A percentile compares a stretch with the other conserved stretches of the same genome.
phyloP scores from a whole-genome alignment of 495 filamentous ascomycete genomes.

The Aspergillus campestris region DNA sequence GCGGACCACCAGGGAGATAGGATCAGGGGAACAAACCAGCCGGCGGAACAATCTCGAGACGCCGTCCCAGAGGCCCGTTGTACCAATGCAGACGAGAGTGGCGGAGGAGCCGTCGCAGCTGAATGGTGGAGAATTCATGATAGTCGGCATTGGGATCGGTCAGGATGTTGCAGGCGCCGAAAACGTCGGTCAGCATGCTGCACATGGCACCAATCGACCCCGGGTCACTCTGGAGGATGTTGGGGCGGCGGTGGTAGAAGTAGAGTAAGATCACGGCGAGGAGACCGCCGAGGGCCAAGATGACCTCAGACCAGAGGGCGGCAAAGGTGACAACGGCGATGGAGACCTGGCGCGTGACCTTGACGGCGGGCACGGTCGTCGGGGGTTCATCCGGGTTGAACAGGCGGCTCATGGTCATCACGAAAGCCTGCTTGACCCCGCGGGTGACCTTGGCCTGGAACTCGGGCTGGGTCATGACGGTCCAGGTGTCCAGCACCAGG shows the following conservation, averaged over 20 bases:
- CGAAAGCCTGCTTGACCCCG: conserved; percentile 28
- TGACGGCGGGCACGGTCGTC: conserved; percentile 15
- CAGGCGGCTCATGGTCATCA: conserved; percentile 27
- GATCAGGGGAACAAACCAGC: conserved; percentile 15
- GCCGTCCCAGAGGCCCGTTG: conserved; percentile 19
- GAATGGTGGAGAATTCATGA: conserved; percentile 32
- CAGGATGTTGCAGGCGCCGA: conserved; percentile 25
- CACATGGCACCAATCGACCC: conserved; percentile 37
- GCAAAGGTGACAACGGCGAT: conserved; percentile 28
- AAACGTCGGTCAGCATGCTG: conserved; percentile 30
- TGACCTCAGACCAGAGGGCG: conserved; percentile 25
- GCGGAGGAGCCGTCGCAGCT: conserved; percentile 25
- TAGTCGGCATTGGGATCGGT: conserved; percentile 22
- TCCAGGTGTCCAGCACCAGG: conserved; percentile 25
- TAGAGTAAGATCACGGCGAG: conserved; percentile 22
- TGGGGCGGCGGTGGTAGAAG: conserved; percentile 22
- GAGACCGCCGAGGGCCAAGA: conserved; percentile 18
- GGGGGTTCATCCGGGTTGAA: conserved; percentile 26
- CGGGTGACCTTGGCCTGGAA: conserved; percentile 24
- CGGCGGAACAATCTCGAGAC: conserved; percentile 26
- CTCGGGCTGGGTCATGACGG: conserved; percentile 23
- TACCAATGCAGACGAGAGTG: conserved; percentile 29
- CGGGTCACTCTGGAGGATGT: conserved; percentile 32
- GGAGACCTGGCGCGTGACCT: conserved; percentile 21
- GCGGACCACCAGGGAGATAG: background rate